A percentile compares a stretch with the other conserved stretches of the same genome.
These are phyloP conservation scores for Spinacia oleracea DNA, from an alignment of 179 eudicot species.

Conservation along the genomic window DNA sequence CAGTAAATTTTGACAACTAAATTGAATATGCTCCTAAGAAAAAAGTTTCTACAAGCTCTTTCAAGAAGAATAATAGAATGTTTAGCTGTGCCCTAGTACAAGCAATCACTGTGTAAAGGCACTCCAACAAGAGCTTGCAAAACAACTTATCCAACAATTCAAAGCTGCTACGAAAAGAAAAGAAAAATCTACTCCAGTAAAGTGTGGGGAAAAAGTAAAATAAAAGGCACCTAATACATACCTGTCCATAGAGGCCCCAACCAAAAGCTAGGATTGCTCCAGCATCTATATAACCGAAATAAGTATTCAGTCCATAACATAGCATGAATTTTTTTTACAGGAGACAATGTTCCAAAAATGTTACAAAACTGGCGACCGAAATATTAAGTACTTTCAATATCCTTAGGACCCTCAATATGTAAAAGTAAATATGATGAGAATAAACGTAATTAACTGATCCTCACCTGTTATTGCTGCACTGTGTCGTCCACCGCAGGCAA, in stretches of 20 bases:
- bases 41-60: background rate
- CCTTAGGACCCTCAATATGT: background rate
- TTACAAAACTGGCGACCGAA: background rate
- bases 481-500: constrained; percentile 97
- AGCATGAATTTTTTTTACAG: background rate
- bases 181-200: background rate
- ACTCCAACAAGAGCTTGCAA: background rate
- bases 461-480: constrained; percentile 96
- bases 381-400: background rate
- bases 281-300: constrained; percentile 59
- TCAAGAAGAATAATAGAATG: background rate
- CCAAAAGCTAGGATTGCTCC: constrained; percentile 94
- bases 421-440: background rate
- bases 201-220: background rate
- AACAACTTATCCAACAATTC: background rate
- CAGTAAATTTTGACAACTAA: background rate
- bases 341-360: background rate
- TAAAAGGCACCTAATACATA: constrained; percentile 32
- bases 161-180: background rate
- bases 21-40: background rate
- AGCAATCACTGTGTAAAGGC: background rate
- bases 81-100: background rate
- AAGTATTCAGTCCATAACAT: background rate
- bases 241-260: constrained; percentile 99
- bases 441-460: constrained; percentile 2